These are phyloP conservation scores for Colletotrichum siamense DNA, from an alignment of 2,329 filamentous ascomycete species.

Conservation along the genomic window DNA sequence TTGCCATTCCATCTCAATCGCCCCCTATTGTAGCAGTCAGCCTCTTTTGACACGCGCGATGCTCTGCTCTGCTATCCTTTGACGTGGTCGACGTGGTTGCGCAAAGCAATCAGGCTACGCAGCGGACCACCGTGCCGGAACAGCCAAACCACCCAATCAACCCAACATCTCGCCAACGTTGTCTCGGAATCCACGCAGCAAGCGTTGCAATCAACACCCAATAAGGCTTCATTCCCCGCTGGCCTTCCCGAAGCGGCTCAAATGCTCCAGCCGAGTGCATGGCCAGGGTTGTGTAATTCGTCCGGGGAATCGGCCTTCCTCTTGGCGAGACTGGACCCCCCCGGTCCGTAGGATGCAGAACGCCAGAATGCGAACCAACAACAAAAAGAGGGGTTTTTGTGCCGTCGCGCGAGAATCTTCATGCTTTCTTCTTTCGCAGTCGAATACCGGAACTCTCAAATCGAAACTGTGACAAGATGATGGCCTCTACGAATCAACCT, in stretches of 20 bases:
- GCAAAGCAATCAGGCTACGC: no score
- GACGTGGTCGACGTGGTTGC: no score
- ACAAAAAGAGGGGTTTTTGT: background rate
- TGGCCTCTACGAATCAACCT: no score
- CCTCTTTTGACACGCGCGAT: no score
- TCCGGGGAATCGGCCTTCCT: background rate
- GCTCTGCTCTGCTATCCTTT: no score
- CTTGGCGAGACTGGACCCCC: background rate
- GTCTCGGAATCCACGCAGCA: background rate
- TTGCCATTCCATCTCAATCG: no score
- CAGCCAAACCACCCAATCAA: no score
- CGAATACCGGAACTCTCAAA: background rate
- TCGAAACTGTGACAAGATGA: background rate
- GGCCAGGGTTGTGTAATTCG: background rate
- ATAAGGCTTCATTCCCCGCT: background rate
- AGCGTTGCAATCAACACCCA: background rate
- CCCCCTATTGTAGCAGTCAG: no score
- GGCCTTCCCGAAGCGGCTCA: background rate
- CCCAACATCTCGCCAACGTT: background rate
- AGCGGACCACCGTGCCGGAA: no score
- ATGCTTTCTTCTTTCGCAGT: background rate
- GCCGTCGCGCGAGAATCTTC: background rate
- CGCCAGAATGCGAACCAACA: background rate
- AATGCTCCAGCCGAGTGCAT: background rate
- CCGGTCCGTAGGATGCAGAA: background rate